These are phyloP conservation scores for Ophiostoma piceae DNA, from an alignment of 2,329 filamentous ascomycete species.

Conservation along the genomic window DNA sequence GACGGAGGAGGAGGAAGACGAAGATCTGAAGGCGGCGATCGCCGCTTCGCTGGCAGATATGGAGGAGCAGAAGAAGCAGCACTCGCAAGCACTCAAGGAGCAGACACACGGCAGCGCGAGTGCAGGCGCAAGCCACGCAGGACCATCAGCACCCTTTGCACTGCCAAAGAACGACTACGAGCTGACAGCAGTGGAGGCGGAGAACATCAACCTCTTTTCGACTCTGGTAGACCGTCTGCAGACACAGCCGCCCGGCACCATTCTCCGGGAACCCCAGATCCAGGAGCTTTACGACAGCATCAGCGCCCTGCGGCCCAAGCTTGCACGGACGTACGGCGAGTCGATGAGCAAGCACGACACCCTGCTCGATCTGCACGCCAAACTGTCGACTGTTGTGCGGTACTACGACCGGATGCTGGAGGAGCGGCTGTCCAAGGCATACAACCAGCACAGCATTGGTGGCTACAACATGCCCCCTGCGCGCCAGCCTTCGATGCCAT, in stretches of 20 bases:
- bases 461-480: slow-evolving; percentile 55
- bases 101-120: slow-evolving; percentile 57
- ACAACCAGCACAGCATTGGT: slow-evolving; percentile 70
- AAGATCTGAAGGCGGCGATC: slow-evolving; percentile 89
- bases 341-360: slow-evolving; percentile 99
- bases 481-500: slow-evolving; percentile 55
- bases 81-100: slow-evolving; percentile 76
- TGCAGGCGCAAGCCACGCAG: slow-evolving; percentile 17
- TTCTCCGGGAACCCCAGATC: slow-evolving; percentile 93
- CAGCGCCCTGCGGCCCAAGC: slow-evolving; percentile 83
- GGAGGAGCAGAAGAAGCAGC: slow-evolving; percentile 94
- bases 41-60: slow-evolving; percentile 92
- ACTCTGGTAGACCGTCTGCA: slow-evolving; percentile 91
- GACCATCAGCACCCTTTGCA: slow-evolving; percentile 43
- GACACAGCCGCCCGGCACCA: slow-evolving; percentile 91
- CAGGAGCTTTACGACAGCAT: slow-evolving; percentile 98
- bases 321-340: slow-evolving; percentile 92
- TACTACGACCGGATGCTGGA: slow-evolving; percentile 99
- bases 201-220: slow-evolving; percentile 95
- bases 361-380: slow-evolving; percentile 86
- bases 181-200: slow-evolving; percentile 84
- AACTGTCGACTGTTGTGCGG: slow-evolving; percentile 89
- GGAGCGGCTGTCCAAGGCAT: slow-evolving; percentile 87
- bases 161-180: slow-evolving; percentile 90
- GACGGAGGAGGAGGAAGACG: slow-evolving; percentile 63